Percentiles rank a stretch among this genome's conserved stretches.
These are phyloP conservation scores for Tirmania nivea DNA, from an alignment of 495 filamentous ascomycete genomes.

Conservation along the genomic window DNA sequence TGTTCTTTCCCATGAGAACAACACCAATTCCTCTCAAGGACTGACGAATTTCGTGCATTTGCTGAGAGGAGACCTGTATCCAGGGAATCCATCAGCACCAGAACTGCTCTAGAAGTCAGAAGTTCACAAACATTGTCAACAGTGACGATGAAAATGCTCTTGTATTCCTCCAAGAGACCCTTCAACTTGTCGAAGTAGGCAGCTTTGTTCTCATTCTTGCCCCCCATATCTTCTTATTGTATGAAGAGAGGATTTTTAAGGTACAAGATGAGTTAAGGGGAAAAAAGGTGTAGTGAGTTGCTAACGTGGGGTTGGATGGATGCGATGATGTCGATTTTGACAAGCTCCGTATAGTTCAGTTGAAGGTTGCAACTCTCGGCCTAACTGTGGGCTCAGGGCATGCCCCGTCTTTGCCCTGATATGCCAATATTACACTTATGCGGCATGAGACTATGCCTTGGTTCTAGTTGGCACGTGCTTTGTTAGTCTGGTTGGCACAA, in stretches of 20 bases:
- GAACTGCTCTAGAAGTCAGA: not conserved
- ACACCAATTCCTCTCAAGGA: conserved; percentile 71
- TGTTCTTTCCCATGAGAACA: conserved; percentile 99
- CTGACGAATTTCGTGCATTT: conserved; percentile 99
- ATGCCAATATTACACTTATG: no score
- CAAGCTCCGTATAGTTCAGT: not conserved
- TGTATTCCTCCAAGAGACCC: conserved; percentile 73
- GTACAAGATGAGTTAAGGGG: conserved; percentile 12
- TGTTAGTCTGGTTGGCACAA: no score
- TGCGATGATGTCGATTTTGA: not conserved
- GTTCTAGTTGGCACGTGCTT: no score
- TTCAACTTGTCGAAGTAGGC: conserved; percentile 99
- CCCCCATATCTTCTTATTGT: conserved; percentile 96
- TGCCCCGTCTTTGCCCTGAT: not conserved
- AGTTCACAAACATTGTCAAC: conserved; percentile 57
- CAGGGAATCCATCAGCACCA: conserved; percentile 18
- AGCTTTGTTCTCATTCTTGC: conserved; percentile 81
- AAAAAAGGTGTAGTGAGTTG: not conserved
- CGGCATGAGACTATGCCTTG: no score
- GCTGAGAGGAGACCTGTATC: conserved; percentile 60
- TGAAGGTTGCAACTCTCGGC: not conserved
- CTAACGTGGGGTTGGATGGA: not conserved
- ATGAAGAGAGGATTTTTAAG: conserved; percentile 97
- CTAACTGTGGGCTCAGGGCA: not conserved
- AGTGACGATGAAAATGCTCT: conserved; percentile 87